Evolutionary conservation across 257 asterid genomes (phyloP).

Genomic region (Henckelia pumila): DNA sequence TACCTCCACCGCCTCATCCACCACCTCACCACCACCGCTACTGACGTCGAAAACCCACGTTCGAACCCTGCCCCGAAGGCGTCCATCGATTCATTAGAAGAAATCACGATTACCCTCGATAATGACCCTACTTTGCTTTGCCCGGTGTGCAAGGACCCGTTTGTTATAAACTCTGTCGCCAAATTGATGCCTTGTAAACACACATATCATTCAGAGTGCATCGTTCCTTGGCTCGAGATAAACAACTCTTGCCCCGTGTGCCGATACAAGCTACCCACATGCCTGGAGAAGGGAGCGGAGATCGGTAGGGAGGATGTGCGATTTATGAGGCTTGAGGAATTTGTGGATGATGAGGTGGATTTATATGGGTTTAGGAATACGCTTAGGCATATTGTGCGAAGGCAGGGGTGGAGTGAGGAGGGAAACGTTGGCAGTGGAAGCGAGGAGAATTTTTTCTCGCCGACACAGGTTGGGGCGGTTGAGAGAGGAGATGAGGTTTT

Average conservation of each 20-base stretch:
- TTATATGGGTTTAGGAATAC: constrained; percentile 51
- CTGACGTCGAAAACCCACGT: constrained; percentile 33
- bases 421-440: constrained; percentile 37
- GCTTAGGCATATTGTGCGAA: constrained; percentile 51
- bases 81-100: constrained; percentile 53
- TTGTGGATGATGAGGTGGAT: constrained; percentile 55
- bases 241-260: constrained; percentile 89
- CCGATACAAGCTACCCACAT: constrained; percentile 54
- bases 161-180: constrained; percentile 38
- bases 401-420: constrained; percentile 47
- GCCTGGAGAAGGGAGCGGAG: constrained; percentile 36
- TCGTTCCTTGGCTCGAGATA: constrained; percentile 83
- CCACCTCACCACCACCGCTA: constrained; percentile 53
- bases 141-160: constrained; percentile 81
- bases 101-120: constrained; percentile 42
- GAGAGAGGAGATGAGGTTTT: constrained; percentile 57
- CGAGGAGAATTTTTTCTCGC: constrained; percentile 56
- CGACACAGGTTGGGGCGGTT: constrained; percentile 67
- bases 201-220: constrained; percentile 66
- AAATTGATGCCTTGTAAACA: constrained; percentile 78
- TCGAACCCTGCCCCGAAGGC: constrained; percentile 57
- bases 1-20: constrained; percentile 71
- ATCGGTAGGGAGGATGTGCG: constrained; percentile 36
- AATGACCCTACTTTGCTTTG: constrained; percentile 58
- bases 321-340: constrained; percentile 52